A percentile compares a stretch with the other conserved stretches of the same genome.
Evolutionary conservation across 495 filamentous ascomycete species (phyloP).

Genomic region (Podospora tetraspora): DNA sequence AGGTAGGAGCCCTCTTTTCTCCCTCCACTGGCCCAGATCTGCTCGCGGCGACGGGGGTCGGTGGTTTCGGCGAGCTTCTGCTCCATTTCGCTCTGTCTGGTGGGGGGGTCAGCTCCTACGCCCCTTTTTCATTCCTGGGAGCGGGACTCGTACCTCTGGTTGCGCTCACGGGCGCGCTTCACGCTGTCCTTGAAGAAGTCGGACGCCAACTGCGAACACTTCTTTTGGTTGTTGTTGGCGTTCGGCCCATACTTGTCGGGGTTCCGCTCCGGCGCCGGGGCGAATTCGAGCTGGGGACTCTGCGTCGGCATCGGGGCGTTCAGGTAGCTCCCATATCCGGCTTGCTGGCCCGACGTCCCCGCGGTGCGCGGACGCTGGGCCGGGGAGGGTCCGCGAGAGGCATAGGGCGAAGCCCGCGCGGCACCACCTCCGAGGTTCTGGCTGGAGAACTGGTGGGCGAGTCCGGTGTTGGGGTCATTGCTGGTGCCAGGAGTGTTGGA

Average conservation of each 20-base stretch:
- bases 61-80: slow-evolving; percentile 68
- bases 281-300: slow-evolving; percentile 46
- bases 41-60: slow-evolving; percentile 64
- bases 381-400: slow-evolving; percentile 61
- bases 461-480: slow-evolving; percentile 71
- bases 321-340: slow-evolving; percentile 58
- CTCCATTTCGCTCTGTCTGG: slow-evolving; percentile 84
- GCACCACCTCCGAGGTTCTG: slow-evolving; percentile 79
- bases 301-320: slow-evolving; percentile 56
- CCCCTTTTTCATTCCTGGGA: background rate
- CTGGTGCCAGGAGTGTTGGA: slow-evolving; percentile 48
- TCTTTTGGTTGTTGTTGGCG: slow-evolving; percentile 65
- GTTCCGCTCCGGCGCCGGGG: slow-evolving; percentile 61
- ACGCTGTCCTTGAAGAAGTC: slow-evolving; percentile 97
- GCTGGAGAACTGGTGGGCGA: slow-evolving; percentile 94
- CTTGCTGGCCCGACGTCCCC: slow-evolving; percentile 54
- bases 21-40: slow-evolving; percentile 69
- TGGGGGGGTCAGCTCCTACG: slow-evolving; percentile 4
- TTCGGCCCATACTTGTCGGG: slow-evolving; percentile 65
- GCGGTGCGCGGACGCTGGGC: slow-evolving; percentile 73
- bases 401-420: slow-evolving; percentile 60
- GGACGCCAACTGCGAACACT: slow-evolving; percentile 69
- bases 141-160: slow-evolving; percentile 56
- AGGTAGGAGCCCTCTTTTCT: slow-evolving; percentile 86
- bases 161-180: slow-evolving; percentile 82